Evolutionary conservation across 2,329 filamentous ascomycete genomes (phyloP).

Genomic region (Talaromyces sp.): DNA sequence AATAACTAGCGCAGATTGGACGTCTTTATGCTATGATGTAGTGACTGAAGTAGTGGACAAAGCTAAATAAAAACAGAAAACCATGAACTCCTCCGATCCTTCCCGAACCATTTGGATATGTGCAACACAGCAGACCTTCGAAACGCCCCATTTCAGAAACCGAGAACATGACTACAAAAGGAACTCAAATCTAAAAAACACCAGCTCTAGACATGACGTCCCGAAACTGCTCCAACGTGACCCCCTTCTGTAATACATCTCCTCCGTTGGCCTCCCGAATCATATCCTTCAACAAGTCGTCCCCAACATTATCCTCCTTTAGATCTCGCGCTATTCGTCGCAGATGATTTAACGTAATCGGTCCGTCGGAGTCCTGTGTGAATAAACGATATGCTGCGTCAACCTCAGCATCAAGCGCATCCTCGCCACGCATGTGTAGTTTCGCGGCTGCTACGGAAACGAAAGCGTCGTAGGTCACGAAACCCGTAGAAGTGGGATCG

Average conservation of each 20-base stretch:
- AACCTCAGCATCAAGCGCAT: constrained; percentile 62
- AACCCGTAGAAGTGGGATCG: constrained; percentile 75
- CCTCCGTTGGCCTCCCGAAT: constrained; percentile 88
- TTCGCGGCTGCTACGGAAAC: constrained; percentile 85
- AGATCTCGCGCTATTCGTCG: constrained; percentile 72
- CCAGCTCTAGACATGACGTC: constrained; percentile 79
- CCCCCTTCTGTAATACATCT: constrained; percentile 63
- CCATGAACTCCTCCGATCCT: not conserved
- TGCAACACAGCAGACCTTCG: not conserved
- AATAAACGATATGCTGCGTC: constrained; percentile 80
- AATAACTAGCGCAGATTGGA: too few relatives aligned
- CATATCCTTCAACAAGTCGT: constrained; percentile 87
- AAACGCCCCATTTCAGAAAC: not conserved
- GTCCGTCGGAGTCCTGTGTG: constrained; percentile 49
- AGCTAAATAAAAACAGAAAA: not conserved
- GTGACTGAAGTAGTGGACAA: not conserved
- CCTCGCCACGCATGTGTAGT: constrained; percentile 55
- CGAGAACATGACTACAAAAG: not conserved
- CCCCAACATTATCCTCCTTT: constrained; percentile 70
- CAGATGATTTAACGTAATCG: constrained; percentile 77
- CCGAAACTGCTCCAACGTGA: constrained; percentile 75
- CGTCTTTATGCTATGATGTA: not conserved
- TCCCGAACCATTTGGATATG: not conserved
- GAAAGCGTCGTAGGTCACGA: constrained; percentile 74
- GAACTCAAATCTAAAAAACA: constrained; percentile 59